A percentile compares a stretch with the other conserved stretches of the same genome.
Evolutionary conservation across 768 basidiomycete species (phyloP).

Genomic region (Chalciporus piperatus): DNA sequence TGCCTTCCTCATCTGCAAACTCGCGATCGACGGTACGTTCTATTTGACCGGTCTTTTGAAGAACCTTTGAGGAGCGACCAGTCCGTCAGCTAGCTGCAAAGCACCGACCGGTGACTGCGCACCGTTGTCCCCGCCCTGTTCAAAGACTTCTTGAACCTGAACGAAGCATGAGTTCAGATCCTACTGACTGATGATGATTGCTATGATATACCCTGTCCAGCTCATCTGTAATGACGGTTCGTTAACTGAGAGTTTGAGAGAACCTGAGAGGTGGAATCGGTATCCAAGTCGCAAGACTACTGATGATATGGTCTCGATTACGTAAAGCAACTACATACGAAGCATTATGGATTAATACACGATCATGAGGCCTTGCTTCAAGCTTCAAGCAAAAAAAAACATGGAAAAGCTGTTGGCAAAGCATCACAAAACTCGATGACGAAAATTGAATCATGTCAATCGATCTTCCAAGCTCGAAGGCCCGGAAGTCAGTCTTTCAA

Average conservation of each 20-base stretch:
- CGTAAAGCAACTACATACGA: background rate
- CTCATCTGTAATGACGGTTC: conserved; percentile 38
- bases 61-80: conserved; percentile 49
- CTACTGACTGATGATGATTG: background rate
- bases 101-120: conserved; percentile 26
- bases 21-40: conserved; percentile 94
- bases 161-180: background rate
- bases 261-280: no score
- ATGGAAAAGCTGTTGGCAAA: background rate
- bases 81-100: conserved; percentile 4
- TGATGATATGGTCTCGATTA: background rate
- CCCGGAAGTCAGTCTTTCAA: conserved; percentile 14
- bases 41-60: conserved; percentile 98
- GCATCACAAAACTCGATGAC: background rate
- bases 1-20: conserved; percentile 88
- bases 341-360: no score
- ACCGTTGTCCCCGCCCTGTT: conserved; percentile 91
- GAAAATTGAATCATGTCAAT: conserved; percentile 12
- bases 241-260: background rate
- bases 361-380: no score
- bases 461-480: conserved; percentile 20
- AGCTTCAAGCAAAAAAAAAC: background rate
- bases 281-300: background rate
- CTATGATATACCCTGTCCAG: conserved; percentile 49
- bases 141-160: conserved; percentile 89